phyloP scores from a whole-genome alignment of 306 rosid genomes.

The Cyclanthera cordifolia region DNA sequence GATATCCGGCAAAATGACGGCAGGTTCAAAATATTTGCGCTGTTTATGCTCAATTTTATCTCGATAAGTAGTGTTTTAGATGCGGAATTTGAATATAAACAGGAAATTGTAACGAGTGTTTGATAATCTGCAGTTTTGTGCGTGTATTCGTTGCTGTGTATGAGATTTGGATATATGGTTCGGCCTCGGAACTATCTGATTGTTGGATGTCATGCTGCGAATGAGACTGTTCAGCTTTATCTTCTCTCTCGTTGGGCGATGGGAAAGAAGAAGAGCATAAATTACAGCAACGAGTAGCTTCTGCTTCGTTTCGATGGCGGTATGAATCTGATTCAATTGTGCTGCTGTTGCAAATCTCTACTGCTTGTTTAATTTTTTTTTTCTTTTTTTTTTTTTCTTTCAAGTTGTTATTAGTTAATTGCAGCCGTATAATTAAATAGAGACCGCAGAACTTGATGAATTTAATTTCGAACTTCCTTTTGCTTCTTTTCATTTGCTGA shows the following conservation, averaged over 20 bases:
- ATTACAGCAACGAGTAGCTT: background rate
- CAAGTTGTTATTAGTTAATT: background rate
- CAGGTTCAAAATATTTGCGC: conserved; percentile 30
- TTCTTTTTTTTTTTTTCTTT: too few relatives aligned
- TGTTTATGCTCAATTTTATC: background rate
- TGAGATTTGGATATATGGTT: conserved; percentile 80
- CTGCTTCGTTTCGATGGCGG: background rate
- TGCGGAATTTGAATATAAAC: background rate
- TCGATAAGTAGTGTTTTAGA: background rate
- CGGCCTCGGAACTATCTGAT: conserved; percentile 60
- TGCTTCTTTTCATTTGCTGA: too few relatives aligned
- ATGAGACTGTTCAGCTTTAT: conserved; percentile 54
- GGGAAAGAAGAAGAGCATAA: conserved; percentile 30
- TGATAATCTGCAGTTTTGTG: conserved; percentile 45
- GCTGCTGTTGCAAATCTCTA: conserved; percentile 1
- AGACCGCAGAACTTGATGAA: background rate
- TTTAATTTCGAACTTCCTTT: background rate
- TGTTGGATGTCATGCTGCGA: conserved; percentile 56
- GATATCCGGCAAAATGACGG: conserved; percentile 95
- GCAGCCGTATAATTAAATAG: background rate
- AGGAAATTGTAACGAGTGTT: background rate
- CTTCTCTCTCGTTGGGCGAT: conserved; percentile 66
- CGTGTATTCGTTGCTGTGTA: conserved; percentile 42
- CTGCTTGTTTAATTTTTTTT: background rate
- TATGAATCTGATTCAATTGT: background rate